Conservation (phyloP, 495 filamentous ascomycete species). For the Glarea lozoyensis region DNA sequence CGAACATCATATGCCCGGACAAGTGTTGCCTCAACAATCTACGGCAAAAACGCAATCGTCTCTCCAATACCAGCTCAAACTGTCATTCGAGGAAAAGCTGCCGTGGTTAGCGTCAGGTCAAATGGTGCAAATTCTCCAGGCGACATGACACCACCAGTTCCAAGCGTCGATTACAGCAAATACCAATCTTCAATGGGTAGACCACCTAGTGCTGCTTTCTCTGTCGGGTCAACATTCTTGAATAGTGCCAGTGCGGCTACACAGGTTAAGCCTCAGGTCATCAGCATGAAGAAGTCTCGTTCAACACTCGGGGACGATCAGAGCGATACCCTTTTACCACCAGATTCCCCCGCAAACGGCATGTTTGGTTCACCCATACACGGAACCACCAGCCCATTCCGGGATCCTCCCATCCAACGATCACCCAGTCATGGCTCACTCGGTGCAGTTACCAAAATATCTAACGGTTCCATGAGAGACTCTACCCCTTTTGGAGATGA, state of each 20-base stretch:
- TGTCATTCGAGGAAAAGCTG: constrained; percentile 74
- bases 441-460: constrained; percentile 45
- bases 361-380: too few relatives aligned
- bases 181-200: constrained; percentile 28
- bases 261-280: constrained; percentile 41
- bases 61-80: constrained; percentile 75
- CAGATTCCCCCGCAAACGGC: too few relatives aligned
- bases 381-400: constrained; percentile 57
- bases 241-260: constrained; percentile 49
- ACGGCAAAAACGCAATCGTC: constrained; percentile 78
- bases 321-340: too few relatives aligned
- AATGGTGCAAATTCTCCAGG: constrained; percentile 37
- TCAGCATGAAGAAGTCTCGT: too few relatives aligned
- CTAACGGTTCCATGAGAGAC: too few relatives aligned
- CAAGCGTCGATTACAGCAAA: constrained; percentile 42
- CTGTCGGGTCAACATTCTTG: constrained; percentile 55
- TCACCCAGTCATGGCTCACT: constrained; percentile 33
- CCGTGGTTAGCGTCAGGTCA: constrained; percentile 81
- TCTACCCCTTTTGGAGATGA: constrained; percentile 48
- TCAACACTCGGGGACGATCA: too few relatives aligned
- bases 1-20: constrained; percentile 61
- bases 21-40: constrained; percentile 86
- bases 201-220: constrained; percentile 45
- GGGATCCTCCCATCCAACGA: constrained; percentile 34
- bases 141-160: constrained; percentile 43